phyloP scores from a whole-genome alignment of 768 basidiomycete species.

The Amanita muscaria region DNA sequence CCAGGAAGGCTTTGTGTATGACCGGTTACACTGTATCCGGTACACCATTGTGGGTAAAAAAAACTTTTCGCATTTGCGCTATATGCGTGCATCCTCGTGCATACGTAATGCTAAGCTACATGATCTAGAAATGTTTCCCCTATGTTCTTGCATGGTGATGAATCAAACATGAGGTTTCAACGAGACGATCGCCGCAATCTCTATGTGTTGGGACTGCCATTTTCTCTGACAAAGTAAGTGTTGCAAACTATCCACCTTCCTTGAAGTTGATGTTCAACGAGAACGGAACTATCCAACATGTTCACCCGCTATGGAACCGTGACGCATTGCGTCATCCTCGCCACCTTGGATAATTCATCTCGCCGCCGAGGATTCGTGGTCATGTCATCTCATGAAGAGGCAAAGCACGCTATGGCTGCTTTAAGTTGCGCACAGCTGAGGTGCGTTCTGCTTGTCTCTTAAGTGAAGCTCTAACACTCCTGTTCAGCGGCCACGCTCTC shows the following conservation, averaged over 20 bases:
- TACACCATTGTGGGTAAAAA: constrained; percentile 40
- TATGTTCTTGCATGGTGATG: constrained; percentile 18
- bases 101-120: not conserved
- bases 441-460: constrained; percentile 25
- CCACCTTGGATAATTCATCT: constrained; percentile 77
- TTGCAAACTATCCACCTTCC: not conserved
- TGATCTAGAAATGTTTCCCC: constrained; percentile 30
- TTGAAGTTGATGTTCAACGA: constrained; percentile 11
- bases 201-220: constrained; percentile 78
- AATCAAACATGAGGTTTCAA: constrained; percentile 11
- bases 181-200: constrained; percentile 63
- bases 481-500: constrained; percentile 55
- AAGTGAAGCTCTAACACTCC: not conserved
- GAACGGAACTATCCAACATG: constrained; percentile 48
- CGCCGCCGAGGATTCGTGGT: constrained; percentile 79
- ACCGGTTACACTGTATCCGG: constrained; percentile 51
- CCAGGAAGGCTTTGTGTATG: constrained; percentile 61
- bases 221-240: constrained; percentile 66
- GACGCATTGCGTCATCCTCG: constrained; percentile 70
- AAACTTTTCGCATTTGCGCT: constrained; percentile 6
- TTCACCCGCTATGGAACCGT: constrained; percentile 64
- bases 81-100: constrained; percentile 12
- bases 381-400: constrained; percentile 68
- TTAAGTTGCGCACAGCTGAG: constrained; percentile 64
- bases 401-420: constrained; percentile 55